phyloP scores from a whole-genome alignment of 139 green algal genomes.

The Astrephomene gubernaculifera region DNA sequence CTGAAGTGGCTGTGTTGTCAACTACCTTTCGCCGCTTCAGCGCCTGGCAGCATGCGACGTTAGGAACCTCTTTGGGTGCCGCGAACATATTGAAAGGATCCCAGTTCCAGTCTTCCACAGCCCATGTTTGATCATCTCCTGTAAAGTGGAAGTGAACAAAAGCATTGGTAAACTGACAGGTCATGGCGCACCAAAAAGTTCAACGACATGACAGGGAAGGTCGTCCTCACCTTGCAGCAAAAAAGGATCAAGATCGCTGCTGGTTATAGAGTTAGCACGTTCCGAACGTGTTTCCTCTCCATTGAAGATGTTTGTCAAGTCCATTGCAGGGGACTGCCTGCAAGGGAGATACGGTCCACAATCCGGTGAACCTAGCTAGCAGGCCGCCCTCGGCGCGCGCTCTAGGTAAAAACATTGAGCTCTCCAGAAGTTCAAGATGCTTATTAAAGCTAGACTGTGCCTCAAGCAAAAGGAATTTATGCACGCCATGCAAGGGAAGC shows the following conservation, averaged over 20 bases:
- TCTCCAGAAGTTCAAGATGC: too few species aligned
- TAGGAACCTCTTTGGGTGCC: constrained; percentile 44
- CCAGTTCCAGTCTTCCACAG: constrained; percentile 71
- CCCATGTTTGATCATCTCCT: constrained; percentile 75
- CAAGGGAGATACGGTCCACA: too few species aligned
- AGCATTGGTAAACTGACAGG: background rate
- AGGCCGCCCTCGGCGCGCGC: too few species aligned
- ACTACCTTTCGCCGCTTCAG: constrained; percentile 23
- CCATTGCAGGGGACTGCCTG: too few species aligned
- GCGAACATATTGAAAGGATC: constrained; percentile 60
- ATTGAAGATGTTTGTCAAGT: constrained; percentile 13
- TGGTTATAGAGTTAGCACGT: constrained; percentile 8
- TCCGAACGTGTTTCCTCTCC: constrained; percentile 1
- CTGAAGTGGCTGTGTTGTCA: constrained; percentile 23
- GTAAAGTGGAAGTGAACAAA: background rate
- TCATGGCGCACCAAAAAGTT: background rate
- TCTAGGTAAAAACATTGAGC: too few species aligned
- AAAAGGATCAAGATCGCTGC: constrained; percentile 39
- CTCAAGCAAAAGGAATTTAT: too few species aligned
- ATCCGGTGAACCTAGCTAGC: too few species aligned
- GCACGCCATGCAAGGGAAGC: too few species aligned
- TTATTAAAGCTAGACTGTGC: too few species aligned
- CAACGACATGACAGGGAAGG: background rate
- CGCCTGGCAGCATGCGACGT: constrained; percentile 30
- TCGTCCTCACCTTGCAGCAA: constrained; percentile 30